Base-by-base conservation (phyloP, 352 stramenopile genomes). In the Phytophthora ohioensis region DNA sequence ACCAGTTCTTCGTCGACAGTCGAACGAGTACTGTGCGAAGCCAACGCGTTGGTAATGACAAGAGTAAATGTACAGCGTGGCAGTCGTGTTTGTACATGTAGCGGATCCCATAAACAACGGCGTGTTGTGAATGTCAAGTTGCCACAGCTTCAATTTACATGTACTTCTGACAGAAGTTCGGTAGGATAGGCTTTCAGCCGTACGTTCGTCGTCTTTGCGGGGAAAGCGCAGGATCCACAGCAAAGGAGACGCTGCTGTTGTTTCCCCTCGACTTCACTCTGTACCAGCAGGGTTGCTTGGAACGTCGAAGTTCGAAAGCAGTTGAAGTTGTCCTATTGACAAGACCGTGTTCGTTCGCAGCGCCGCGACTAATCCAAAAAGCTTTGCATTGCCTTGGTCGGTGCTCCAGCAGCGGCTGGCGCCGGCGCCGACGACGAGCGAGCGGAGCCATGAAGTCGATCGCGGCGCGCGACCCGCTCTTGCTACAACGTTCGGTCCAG, bases 261-360 rank as follows among this genome's bases (percentile, higher is more conserved):
- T 27, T 27, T 27, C 21, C 21, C 21, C 21, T 27, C 21, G 21
- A 27, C 21, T 27, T 27, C 21, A 27, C 21, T 27, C 21, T 27
- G 1, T 27, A 27, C 21, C 42, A 48, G n/a, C 15, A 11, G 3
- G 2, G 21, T 43, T 43, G 5, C 32, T 36, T 39, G n/a, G 10
- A 34, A 13, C 36, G 47, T 58, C 30, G 47, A 54, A 27, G 4
- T 36, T 43, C 55, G 41, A 43, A 52, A 3, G 21, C 67, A 70
- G 31, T 74, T 68, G 68, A 75, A 75, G 62, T 64, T 68, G 67
- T 64, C 51, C n/a, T 30, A 59, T 75, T 71, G 62, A 48, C 31
- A 53, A 55, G 31, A 41, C 46, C 21, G 35, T 17, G 36, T 38
- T 41, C 32, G 21, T 27, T 27, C 21, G 21, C 21, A 27, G 21